A percentile compares a stretch with the other conserved stretches of the same genome.
These are phyloP conservation scores for Curvularia sp. DNA, from an alignment of 2,329 filamentous ascomycete genomes.

Conservation along the genomic window DNA sequence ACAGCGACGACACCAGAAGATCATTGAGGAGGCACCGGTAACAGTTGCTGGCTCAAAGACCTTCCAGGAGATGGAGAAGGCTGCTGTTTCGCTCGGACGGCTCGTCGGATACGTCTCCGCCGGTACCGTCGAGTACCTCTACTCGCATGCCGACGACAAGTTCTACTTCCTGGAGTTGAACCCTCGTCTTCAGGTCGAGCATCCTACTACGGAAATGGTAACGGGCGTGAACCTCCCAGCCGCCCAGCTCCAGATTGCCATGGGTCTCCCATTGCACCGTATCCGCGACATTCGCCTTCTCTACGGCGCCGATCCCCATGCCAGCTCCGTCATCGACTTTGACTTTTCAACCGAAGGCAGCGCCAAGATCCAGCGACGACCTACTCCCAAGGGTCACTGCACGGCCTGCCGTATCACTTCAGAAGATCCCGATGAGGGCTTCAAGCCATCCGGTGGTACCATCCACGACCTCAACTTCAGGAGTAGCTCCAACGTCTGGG, in stretches of 20 bases:
- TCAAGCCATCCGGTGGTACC: conserved; percentile 98
- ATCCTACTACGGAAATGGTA: conserved; percentile 99
- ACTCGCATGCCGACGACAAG: conserved; percentile 96
- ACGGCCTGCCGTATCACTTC: conserved; percentile 99
- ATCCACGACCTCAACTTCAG: conserved; percentile 99
- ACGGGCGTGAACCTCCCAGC: conserved; percentile 96
- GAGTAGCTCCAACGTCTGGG: conserved; percentile 98
- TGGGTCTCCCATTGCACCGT: conserved; percentile 95
- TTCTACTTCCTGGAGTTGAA: conserved; percentile 99
- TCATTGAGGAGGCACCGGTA: conserved; percentile 98
- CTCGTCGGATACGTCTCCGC: conserved; percentile 98
- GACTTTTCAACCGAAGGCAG: conserved; percentile 90
- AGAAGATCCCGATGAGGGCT: conserved; percentile 97
- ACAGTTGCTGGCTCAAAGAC: conserved; percentile 90
- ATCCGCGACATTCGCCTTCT: conserved; percentile 95
- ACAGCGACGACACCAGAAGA: conserved; percentile 98
- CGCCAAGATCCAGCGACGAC: conserved; percentile 82
- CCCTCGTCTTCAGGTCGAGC: conserved; percentile 98
- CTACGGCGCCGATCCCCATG: conserved; percentile 93
- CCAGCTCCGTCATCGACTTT: conserved; percentile 88
- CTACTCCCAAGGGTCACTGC: conserved; percentile 93
- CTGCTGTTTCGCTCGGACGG: conserved; percentile 89
- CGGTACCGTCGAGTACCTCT: conserved; percentile 98
- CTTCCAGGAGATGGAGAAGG: conserved; percentile 96
- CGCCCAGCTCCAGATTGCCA: conserved; percentile 96